Conservation (phyloP, 2,329 filamentous ascomycete species). For the Fonsecaea erecta region DNA sequence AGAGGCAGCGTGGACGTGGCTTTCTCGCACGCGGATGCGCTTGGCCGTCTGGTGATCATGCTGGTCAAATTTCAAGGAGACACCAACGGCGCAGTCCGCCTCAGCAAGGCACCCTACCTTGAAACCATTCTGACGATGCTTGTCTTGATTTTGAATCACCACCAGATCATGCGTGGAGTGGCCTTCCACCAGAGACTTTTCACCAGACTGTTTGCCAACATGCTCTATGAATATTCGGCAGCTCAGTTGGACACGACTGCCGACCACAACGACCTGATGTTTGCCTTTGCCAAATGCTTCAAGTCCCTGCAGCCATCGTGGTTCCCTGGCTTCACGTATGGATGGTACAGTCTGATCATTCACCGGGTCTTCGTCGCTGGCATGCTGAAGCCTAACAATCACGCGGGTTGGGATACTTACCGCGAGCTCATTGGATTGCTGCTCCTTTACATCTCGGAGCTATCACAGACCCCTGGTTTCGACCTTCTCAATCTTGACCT, state of each 20-base stretch:
- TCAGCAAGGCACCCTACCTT: slow-evolving; percentile 71
- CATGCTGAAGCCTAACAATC: slow-evolving; percentile 70
- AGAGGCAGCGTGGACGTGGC: slow-evolving; percentile 65
- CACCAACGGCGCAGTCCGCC: slow-evolving; percentile 61
- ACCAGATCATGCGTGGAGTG: slow-evolving; percentile 79
- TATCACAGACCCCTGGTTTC: slow-evolving; percentile 74
- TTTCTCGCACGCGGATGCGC: slow-evolving; percentile 73
- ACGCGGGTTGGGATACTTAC: slow-evolving; percentile 75
- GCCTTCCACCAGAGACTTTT: slow-evolving; percentile 87
- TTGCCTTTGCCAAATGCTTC: slow-evolving; percentile 73
- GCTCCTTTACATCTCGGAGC: slow-evolving; percentile 74
- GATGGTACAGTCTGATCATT: slow-evolving; percentile 80
- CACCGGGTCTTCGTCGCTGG: slow-evolving; percentile 84
- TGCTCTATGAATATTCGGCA: slow-evolving; percentile 74
- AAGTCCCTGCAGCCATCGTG: slow-evolving; percentile 74
- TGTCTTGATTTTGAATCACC: slow-evolving; percentile 80
- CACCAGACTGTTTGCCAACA: slow-evolving; percentile 82
- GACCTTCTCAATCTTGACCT: slow-evolving; percentile 75
- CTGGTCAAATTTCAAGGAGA: slow-evolving; percentile 75
- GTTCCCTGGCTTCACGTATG: slow-evolving; percentile 82
- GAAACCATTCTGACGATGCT: slow-evolving; percentile 78
- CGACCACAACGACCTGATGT: slow-evolving; percentile 69
- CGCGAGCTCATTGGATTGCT: slow-evolving; percentile 74
- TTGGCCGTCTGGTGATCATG: slow-evolving; percentile 78
- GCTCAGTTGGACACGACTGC: slow-evolving; percentile 64